Evolutionary conservation across 768 basidiomycete genomes (phyloP), one percentile per base, ranked within the genome.

Genomic region (Pleurotus tuoliensis): DNA sequence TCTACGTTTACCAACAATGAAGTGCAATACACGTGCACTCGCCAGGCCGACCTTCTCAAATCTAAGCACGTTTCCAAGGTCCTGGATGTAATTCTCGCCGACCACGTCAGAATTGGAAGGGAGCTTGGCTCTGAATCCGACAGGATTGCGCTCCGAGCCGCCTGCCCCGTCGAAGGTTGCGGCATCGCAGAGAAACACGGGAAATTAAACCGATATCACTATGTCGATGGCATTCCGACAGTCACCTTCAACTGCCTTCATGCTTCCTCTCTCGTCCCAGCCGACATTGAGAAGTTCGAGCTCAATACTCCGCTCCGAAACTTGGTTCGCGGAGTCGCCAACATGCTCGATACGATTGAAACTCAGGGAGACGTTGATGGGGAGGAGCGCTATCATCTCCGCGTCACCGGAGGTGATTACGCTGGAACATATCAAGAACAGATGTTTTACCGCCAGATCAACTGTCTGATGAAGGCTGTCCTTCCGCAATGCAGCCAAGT

Each of bases 221-320:
- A 60, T 6, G 58, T 56, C 16, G 60, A 58, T 6, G 56, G 65
- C 15, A 37, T 58, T 22, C 66, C 60, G 55, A 25, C 39, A 4
- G 59, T 66, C 47, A 58, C 55, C 12, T 71, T 72, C 59, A 18
- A 44, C 25, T 72, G 68, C 53, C 64, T 65, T 13, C 18, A 69
- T 56, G 50, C 59, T 1, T 54, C 66, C 20, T 24, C 45, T 0
- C 59, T 65, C 18, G 57, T 50, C 38, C 53, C 60, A 3, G 52
- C 53, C 15, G 58, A 64, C 0, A 57, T 67, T 7, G 53, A 30
- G 12, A 56, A 48, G 16, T 59, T 69, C 13, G 69, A 68, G 55
- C 67, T 66, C 55, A 69, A 71, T 50, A 67, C 69, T 13, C 69
- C 69, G 5, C 34, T 69, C 11, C 58, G 67, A 3, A 71, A 71